These are phyloP conservation scores for Fusarium tricinctum DNA, from an alignment of 2,329 filamentous ascomycete species.

Conservation along the genomic window DNA sequence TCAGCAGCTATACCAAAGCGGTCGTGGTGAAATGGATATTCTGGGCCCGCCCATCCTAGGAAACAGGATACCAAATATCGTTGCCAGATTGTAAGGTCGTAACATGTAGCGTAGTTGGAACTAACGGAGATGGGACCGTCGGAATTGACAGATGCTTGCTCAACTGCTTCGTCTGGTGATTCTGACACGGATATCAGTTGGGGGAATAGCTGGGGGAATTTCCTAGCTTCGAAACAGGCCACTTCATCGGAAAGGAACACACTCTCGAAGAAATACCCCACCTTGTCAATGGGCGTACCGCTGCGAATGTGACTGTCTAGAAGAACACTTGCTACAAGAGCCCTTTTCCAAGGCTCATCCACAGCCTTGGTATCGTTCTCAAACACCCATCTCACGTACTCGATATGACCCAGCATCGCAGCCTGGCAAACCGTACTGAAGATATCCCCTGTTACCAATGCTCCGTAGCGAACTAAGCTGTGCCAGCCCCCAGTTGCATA, in stretches of 20 bases:
- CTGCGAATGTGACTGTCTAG: not conserved
- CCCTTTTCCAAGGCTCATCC: not conserved
- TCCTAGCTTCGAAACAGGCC: accelerated
- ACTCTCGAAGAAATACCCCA: not conserved
- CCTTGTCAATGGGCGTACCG: not conserved
- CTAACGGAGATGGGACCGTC: too few relatives aligned
- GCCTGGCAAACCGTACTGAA: not conserved
- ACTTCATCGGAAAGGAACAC: not conserved
- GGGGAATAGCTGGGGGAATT: not conserved
- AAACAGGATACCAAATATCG: not conserved
- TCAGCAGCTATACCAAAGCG: not conserved
- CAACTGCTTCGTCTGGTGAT: not conserved
- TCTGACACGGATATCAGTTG: not conserved
- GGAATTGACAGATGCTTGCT: too few relatives aligned
- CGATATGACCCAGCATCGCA: not conserved
- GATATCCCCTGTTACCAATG: not conserved
- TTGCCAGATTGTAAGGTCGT: not conserved
- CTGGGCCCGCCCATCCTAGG: not conserved
- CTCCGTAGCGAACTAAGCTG: not conserved
- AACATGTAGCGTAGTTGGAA: not conserved
- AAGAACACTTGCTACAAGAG: not conserved
- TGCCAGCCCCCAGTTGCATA: not conserved
- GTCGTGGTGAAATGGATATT: not conserved
- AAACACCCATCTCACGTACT: not conserved
- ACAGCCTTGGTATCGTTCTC: not conserved